phyloP scores from a whole-genome alignment of 2,329 filamentous ascomycete species.

The Aspergillus brasiliensis region DNA sequence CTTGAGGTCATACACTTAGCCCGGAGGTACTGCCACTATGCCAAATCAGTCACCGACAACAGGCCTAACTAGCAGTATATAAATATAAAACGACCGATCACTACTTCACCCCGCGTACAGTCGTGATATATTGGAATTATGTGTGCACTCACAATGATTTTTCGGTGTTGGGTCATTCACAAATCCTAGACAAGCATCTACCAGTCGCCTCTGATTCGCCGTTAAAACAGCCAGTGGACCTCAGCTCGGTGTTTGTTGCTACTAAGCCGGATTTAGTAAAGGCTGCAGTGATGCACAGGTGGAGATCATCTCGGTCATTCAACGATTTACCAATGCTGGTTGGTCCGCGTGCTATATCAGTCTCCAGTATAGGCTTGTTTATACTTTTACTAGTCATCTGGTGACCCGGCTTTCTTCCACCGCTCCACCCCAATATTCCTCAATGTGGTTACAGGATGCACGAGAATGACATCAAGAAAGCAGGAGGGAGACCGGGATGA shows the following conservation, averaged over 20 bases:
- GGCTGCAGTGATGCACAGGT: background rate
- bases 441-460: background rate
- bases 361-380: too few species aligned
- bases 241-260: background rate
- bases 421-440: background rate
- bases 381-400: background rate
- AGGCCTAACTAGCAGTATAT: too few species aligned
- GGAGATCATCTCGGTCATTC: background rate
- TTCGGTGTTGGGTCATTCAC: background rate
- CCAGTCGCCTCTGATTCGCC: background rate
- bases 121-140: background rate
- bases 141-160: background rate
- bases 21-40: too few species aligned
- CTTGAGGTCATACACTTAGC: too few species aligned
- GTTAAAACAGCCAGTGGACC: background rate
- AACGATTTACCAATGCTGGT: background rate
- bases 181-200: background rate
- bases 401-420: background rate
- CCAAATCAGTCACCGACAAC: too few species aligned
- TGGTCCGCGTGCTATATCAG: background rate
- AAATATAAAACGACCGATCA: background rate
- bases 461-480: background rate
- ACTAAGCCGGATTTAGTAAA: background rate
- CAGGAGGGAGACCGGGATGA: background rate
- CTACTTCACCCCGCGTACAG: background rate